Conservation (phyloP, 2,329 filamentous ascomycete genomes). For the Grosmannia clavigera region DNA sequence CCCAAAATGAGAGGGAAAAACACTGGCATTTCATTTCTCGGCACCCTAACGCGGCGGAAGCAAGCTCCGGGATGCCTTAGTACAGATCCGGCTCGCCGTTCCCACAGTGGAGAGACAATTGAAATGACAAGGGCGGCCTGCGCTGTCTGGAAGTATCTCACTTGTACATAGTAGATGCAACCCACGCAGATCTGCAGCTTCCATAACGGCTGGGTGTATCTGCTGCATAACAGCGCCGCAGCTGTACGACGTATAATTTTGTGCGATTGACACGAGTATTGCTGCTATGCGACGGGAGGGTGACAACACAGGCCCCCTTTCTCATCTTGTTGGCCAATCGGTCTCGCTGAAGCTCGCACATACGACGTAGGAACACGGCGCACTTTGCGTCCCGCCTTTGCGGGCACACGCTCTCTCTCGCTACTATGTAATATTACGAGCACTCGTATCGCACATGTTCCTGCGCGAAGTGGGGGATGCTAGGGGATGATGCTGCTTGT, state of each 20-base stretch:
- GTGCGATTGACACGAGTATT: neutral
- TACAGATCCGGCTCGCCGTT: conserved; percentile 6
- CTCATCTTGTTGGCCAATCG: neutral
- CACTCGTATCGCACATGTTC: neutral
- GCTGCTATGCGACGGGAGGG: neutral
- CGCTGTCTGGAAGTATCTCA: too few relatives aligned
- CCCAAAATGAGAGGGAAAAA: neutral
- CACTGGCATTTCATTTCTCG: conserved; percentile 1
- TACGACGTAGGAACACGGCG: neutral
- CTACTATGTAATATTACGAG: neutral
- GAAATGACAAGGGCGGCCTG: neutral
- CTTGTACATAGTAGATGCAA: neutral
- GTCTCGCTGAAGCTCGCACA: neutral
- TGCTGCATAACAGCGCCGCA: neutral
- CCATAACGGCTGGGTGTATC: neutral
- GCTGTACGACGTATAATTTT: neutral
- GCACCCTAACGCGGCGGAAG: conserved; percentile 12
- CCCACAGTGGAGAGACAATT: neutral
- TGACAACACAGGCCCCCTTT: neutral
- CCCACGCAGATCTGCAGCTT: neutral
- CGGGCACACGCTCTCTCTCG: neutral
- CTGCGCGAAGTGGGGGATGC: neutral
- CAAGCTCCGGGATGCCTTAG: conserved; percentile 9
- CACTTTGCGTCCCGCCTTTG: neutral
- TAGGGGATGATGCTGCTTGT: neutral